These are phyloP conservation scores for Zygnema cylindricum DNA, from an alignment of 139 green algal species.

Conservation along the genomic window DNA sequence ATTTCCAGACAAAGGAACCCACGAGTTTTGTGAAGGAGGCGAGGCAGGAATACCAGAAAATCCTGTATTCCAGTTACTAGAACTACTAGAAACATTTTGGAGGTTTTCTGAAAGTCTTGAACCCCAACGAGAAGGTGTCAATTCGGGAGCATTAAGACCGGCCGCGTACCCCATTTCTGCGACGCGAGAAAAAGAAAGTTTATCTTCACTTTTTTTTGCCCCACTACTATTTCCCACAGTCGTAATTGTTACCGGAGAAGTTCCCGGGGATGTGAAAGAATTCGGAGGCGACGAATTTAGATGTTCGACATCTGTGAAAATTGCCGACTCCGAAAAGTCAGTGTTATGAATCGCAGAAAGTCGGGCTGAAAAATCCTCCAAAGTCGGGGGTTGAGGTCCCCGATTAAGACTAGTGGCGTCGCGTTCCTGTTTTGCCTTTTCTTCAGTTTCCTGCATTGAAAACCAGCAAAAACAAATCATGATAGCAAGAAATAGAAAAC, in stretches of 20 bases:
- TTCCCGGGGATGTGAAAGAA: not conserved
- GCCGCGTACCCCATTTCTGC: constrained; percentile 10
- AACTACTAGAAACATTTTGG: not conserved
- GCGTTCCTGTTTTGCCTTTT: not conserved
- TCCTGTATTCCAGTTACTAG: not conserved
- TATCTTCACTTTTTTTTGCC: not conserved
- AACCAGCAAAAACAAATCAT: not conserved
- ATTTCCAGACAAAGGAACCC: not conserved
- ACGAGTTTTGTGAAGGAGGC: not conserved
- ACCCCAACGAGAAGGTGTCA: not conserved
- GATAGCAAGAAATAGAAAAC: not conserved
- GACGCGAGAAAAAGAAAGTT: not conserved
- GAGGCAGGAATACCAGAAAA: not conserved
- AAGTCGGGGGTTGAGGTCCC: not conserved
- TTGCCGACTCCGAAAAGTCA: not conserved
- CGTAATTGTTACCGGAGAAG: not conserved
- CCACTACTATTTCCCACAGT: not conserved
- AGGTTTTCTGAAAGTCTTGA: not conserved
- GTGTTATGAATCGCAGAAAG: not conserved
- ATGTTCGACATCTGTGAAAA: not conserved
- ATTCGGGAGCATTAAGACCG: constrained; percentile 3
- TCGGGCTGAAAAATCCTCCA: constrained; percentile 34
- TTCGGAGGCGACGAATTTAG: not conserved
- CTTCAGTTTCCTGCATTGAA: constrained; percentile 5
- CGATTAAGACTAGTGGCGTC: not conserved